Base-by-base conservation (phyloP, 176 grass and related monocot genomes). In the Carex cristatella region DNA sequence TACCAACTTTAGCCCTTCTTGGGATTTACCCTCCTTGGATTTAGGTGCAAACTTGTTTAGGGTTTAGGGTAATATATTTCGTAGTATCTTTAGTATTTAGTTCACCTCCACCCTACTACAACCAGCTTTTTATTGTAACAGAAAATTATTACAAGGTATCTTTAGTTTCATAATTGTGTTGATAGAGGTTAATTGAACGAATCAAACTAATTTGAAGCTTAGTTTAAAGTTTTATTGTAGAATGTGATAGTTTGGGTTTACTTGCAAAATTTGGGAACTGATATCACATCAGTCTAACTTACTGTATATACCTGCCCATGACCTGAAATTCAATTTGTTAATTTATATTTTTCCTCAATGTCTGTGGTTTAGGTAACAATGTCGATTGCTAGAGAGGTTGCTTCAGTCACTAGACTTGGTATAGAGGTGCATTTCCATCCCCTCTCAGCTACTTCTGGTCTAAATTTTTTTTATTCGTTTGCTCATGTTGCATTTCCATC, bases 311-410 rank as follows among this genome's bases (percentile, higher is more conserved):
- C 7, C 6, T 72, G 44, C 48, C 11, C 14, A 28, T 56, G 27
- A 55, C 7, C 27, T 77, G n/a, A 31, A 77, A 77, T 56, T 30
- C 9, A 77, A 54, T 77, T 77, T 77, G 12, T 77, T 77, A 56
- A 76, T 81, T 12, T 65, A 48, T 83, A 27, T 53, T 55, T 66
- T 32, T 83, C 42, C 1, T 66, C 8, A 63, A 63, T 62, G 67
- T 18, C 0, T 71, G 12, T 90, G 18, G 48, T 88, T 85, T 88
- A 99, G 96, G 88, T 99, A 79, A 95, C 93, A 68, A 99, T 95
- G 96, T 91, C 93, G 2, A 99, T 95, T 88, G 93, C 96, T 86
- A 95, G 91, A 88, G 96, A 99, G 82, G 96, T 99, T 27, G 96
- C 96, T 92, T 94, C 90, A 0, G 93, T 99, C 61, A 99, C 93